phyloP scores from a whole-genome alignment of 2,329 filamentous ascomycete genomes.

The Kalmusia sp. region DNA sequence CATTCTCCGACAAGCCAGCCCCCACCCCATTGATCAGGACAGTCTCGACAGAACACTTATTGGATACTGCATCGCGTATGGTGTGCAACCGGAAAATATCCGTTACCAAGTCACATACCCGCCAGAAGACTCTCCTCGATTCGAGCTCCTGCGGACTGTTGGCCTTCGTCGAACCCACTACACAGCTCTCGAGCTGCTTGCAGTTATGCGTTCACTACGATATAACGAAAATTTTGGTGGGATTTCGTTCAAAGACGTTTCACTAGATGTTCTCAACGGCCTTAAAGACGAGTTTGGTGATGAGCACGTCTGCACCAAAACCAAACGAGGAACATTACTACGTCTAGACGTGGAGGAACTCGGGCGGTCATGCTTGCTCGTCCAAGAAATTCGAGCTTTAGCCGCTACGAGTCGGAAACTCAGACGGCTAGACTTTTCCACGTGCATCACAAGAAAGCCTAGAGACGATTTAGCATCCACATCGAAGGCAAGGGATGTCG shows the following conservation, averaged over 20 bases:
- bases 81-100: constrained; percentile 71
- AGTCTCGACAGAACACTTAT: constrained; percentile 71
- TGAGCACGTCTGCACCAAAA: constrained; percentile 68
- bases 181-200: constrained; percentile 67
- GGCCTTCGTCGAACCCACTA: constrained; percentile 62
- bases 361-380: constrained; percentile 64
- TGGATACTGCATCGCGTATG: constrained; percentile 74
- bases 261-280: constrained; percentile 69
- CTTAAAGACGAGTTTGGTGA: constrained; percentile 65
- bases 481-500: constrained; percentile 63
- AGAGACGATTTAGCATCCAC: constrained; percentile 49
- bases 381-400: constrained; percentile 72
- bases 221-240: constrained; percentile 74
- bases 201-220: constrained; percentile 71
- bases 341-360: constrained; percentile 61
- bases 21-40: constrained; percentile 65
- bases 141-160: constrained; percentile 66
- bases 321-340: constrained; percentile 63
- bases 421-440: constrained; percentile 70
- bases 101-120: constrained; percentile 48
- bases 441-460: constrained; percentile 64
- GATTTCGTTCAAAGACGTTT: constrained; percentile 71
- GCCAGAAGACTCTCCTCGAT: constrained; percentile 70
- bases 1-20: constrained; percentile 39
- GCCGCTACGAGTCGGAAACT: constrained; percentile 70